Evolutionary conservation across 495 filamentous ascomycete genomes (phyloP), one percentile per base, ranked within the genome.

Genomic region (Terfezia claveryi): DNA sequence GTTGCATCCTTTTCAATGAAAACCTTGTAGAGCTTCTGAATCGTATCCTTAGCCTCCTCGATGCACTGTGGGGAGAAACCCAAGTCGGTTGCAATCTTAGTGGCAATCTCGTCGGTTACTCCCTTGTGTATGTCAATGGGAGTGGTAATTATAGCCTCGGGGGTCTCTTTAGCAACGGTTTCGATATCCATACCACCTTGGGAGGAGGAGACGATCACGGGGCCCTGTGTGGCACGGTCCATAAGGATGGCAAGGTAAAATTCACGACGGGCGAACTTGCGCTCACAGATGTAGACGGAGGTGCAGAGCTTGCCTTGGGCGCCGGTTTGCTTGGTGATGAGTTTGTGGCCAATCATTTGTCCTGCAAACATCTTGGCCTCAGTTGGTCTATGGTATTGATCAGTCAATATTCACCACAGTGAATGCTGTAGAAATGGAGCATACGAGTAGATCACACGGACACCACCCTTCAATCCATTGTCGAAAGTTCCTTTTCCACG

Each of bases 141-240:
- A 56, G 85, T 89, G 46, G 87, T 93, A 67, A 78, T 81, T 73
- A 98, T 98, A 61, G 91, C 89, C 0, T 88, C 85, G 50, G 91
- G 91, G 72, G 76, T 87, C 75, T 96, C 92, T 76, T 96, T 98
- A 62, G 91, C 91, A 55, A 98, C 91, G 55, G 80, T 80, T 76
- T 98, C 91, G 60, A 98, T 98, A 67, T 96, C 91, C 86, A 98
- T 92, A 66, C 91, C 91, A 70, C 91, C 91, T 69, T 96, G 91
- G 32, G 89, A 94, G 41, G 89, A 95, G 61, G 92, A 85, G 37
- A 98, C 85, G 62, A 98, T 94, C 67, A 96, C 85, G 58, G 91
- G 92, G 57, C 78, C 77, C 74, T 95, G 91, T 16, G 84, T 82
- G 61, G 74, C 76, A 59, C 91, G 87, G 74, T 98, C 91, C 89